A percentile compares a stretch with the other conserved stretches of the same genome.
Evolutionary conservation across 257 asterid genomes (phyloP).

Genomic region (Orobanche coerulescens): DNA sequence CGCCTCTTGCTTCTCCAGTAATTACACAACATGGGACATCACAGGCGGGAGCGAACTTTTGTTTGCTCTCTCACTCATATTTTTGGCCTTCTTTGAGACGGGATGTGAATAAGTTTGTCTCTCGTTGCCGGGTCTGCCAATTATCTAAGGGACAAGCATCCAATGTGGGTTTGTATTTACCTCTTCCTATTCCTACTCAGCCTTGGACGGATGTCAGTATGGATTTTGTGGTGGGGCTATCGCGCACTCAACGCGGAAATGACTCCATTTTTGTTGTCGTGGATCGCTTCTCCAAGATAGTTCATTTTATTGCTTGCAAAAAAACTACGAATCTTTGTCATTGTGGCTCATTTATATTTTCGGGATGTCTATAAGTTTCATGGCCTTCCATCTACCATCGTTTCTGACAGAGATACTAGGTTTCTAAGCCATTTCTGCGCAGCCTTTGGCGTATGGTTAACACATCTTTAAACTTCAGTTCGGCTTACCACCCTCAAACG

Average conservation of each 20-base stretch:
- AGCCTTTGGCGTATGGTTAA: no score
- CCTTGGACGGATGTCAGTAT: not conserved
- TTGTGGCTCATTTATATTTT: not conserved
- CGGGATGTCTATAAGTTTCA: not conserved
- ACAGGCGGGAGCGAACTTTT: not conserved
- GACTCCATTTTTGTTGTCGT: not conserved
- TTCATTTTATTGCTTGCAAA: no score
- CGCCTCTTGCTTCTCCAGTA: not conserved
- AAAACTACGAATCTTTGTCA: no score
- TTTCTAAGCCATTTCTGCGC: no score
- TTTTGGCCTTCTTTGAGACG: not conserved
- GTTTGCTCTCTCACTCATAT: not conserved
- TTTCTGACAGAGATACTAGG: not conserved
- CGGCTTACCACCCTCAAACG: no score
- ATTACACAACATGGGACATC: no score
- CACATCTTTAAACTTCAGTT: no score
- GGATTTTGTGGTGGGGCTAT: not conserved
- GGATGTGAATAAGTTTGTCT: not conserved
- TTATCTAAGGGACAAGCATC: not conserved
- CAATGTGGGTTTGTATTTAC: not conserved
- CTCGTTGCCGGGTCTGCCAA: not conserved
- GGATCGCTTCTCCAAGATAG: not conserved
- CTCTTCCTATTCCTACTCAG: not conserved
- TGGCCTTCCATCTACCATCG: not conserved
- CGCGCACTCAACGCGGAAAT: not conserved